Evolutionary conservation across 2,329 filamentous ascomycete species (phyloP), one percentile per base, ranked within the genome.

Genomic region (Dryadomyces quercivorus): DNA sequence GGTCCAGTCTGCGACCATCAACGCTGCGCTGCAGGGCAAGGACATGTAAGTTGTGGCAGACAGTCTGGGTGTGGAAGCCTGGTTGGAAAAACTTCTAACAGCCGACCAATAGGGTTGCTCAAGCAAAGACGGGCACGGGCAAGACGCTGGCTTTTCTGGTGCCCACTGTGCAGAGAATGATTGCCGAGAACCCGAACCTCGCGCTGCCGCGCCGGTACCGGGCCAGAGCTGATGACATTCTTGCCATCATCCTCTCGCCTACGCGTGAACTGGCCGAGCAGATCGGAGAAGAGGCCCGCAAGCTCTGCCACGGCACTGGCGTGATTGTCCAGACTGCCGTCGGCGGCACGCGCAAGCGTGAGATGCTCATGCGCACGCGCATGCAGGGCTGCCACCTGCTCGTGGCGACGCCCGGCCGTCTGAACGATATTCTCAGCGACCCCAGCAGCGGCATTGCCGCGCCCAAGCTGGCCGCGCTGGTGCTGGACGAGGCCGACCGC

Each of bases 401-500:
- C 50, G 82, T 98, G 55, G 93, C 85, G 54, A 97, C 93, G 0
- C 93, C 93, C 1, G 93, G 93, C 34, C 85, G 93, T 59, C 73
- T 97, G 47, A 78, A 85, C 63, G 93, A 98, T 67, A 75, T 95
- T 43, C 75, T 96, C 26, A 76, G 76, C 3, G 88, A 95, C 63
- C 69, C 73, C 0, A 64, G 66, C 54, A 80, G 75, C 55, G 77
- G 80, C 22, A 79, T 95, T 43, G 72, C 74, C 21, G 86, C 87
- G 69, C 90, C 65, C 68, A 91, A 88, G 67, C 85, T 97, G 74
- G 86, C 89, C 67, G 55, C 93, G 61, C 77, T 98, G 48, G 90
- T 97, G 60, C 84, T 98, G 49, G 93, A 98, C 63, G 93, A 98
- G 76, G 93, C 93, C 63, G 93, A 98, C 71, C 88, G 93, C 63